Evolutionary conservation across 805 yeast genomes (phyloP), one percentile per base, ranked within the genome.

Genomic region (Yamadazyma nakazawae): DNA sequence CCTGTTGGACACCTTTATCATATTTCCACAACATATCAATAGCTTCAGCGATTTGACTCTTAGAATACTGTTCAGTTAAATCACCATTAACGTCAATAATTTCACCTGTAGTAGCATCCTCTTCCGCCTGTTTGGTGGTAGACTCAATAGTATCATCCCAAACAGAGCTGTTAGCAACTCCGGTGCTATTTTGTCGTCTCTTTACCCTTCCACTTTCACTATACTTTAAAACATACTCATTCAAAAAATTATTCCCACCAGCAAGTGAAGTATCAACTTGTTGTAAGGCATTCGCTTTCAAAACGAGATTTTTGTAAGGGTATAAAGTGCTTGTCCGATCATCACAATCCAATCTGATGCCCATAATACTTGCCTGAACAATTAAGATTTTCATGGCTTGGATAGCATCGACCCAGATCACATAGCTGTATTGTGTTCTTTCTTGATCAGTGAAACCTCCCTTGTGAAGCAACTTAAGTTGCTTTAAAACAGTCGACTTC

Each of bases 361-460:
- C 81, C 50, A 85, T 56, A 56, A 75, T 80, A 34, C 89, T 67
- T 0, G 95, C 91, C 58, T 87, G 88, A n/a, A 83, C 72, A 25
- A 92, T 80, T 44, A 91, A 68, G 19, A 64, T 65, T 60, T 85
- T 82, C 94, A 91, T 89, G 34, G 88, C 78, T 54, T 88, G 89
- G 42, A 91, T 81, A 1, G 94, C 80, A 65, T 92, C 97, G 12
- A 86, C 86, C 97, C 97, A 94, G 18, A 94, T 88, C 16, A 92
- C 88, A 54, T 89, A 90, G 2, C 86, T 64, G 63, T 90, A 94
- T 61, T 87, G 91, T 37, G 73, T 57, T 44, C 96, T 74, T 63
- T 94, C 98, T 52, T 82, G 85, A 42, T 78, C 78, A 1, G 86
- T 73, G 67, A 92, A 94, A 2, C 96, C 95, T 37, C 86, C 84